Base-by-base conservation (phyloP, 1,139 yeast genomes). In the Wickerhamiella pararugosa region DNA sequence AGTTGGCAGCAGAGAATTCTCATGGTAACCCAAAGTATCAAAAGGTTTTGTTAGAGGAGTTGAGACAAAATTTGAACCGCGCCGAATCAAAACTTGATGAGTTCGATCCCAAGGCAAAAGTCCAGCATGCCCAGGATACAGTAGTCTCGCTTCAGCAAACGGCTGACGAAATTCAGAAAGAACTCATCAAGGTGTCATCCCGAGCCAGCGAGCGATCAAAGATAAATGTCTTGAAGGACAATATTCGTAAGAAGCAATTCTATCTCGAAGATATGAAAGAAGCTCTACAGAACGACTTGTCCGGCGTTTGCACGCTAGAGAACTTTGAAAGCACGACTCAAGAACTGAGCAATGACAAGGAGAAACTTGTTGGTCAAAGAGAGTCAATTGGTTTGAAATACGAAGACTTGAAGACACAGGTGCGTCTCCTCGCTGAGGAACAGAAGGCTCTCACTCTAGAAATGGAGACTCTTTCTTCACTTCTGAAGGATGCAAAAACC, bases 181-280 rank as follows among this genome's bases (percentile, higher is more conserved):
- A 39, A 38, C 7, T 30, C 40, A 32, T 29, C n/a, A 34, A 29
- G 15, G 43, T 43, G 5, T 37, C 45, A 5, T 29, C 30, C 8
- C 30, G 29, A 11, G 32, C 37, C 26, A 35, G 35, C n/a, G 36
- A 40, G n/a, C 40, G 37, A 25, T 43, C 45, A 5, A 29, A 34
- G 26, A 28, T 40, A 5, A 32, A 35, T 33, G 43, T 40, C 5
- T 41, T 36, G 7, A 31, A 35, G 6, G 45, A 43, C 5, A 38
- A 37, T 15, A 11, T 36, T n/a, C 10, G 15, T 10, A 43, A 40
- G 10, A 34, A 37, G 27, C 32, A n/a, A 2, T 26, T 15, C 11
- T 26, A 25, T 9, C 26, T 37, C 7, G 8, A 25, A 7, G 37
- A 31, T 6, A 25, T 30, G 4, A 34, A 29, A 9, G 25, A 7